Base-by-base conservation (phyloP, 75 land plant genomes). In the Adiantum capillusveneris region DNA sequence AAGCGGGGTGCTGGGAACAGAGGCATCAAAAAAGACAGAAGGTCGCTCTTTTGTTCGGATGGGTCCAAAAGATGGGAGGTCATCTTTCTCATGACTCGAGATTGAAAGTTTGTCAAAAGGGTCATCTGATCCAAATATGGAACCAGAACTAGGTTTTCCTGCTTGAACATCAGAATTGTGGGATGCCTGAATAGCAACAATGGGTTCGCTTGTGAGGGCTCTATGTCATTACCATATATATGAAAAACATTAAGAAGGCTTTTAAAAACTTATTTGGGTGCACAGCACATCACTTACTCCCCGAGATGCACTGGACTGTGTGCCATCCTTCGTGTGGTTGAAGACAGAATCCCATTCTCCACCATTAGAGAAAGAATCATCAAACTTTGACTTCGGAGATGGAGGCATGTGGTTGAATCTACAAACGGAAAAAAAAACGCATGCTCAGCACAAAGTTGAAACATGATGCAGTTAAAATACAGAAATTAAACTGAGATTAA, bases 21-120 rank as follows among this genome's bases (percentile, higher is more conserved):
- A 79, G 48, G 71, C 62, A 61, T 64, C 67, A 56, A 57, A 64
- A 9, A 62, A 62, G 53, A 65, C 42, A 25, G 73, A 64, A 53
- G 58, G 27, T 26, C 30, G 21, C 29, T 57, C 75, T 26, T 27
- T 49, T 17, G 53, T 50, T 43, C 24, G 58, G 27, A 59, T 12
- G 28, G 64, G 54, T 29, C 55, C 54, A 29, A 62, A 62, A 19
- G 64, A 27, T 6, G 50, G 50, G 22, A 46, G 50, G 17, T 21
- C 22, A 46, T 46, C 50, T 46, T 46, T 21, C 3, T 2, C 22
- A 46, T 46, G 22, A 18, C 22, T 14, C 14, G 50, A 46, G 50
- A 2, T 6, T 6, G 13, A 6, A 3, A 46, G 50, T 21, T 18
- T 46, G 14, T 46, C 50, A 46, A 46, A 46, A 17, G 50, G 50